These are phyloP conservation scores for Posidonia oceanica DNA, from an alignment of 116 monocot genomes.

Conservation along the genomic window DNA sequence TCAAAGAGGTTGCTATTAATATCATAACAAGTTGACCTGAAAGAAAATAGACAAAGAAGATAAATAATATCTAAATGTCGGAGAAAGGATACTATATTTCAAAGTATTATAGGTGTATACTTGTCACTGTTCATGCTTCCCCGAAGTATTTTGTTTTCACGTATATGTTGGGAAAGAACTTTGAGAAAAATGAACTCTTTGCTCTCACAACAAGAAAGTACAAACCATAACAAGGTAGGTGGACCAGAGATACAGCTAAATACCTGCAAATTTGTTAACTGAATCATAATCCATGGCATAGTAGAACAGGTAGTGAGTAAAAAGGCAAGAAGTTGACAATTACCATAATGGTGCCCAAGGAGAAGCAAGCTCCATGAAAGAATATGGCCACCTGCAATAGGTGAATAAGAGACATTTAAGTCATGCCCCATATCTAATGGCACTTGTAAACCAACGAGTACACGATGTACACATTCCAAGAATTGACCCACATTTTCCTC, in stretches of 20 bases:
- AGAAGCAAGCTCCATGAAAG: constrained; percentile 7
- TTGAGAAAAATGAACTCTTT: constrained; percentile 39
- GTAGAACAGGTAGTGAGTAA: neutral
- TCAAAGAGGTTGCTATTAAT: no score
- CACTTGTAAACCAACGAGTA: neutral
- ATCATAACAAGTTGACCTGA: no score
- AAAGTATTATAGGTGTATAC: no score
- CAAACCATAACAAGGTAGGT: constrained; percentile 58
- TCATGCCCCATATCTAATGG: neutral
- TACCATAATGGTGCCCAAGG: constrained; percentile 13
- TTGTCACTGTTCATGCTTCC: no score
- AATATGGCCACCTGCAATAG: constrained; percentile 10
- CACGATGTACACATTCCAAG: no score
- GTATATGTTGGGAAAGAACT: constrained; percentile 38
- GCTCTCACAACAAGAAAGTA: constrained; percentile 47
- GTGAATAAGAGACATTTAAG: neutral
- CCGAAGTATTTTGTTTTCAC: neutral
- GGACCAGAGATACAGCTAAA: constrained; percentile 54
- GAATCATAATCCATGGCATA: neutral
- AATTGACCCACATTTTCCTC: no score
- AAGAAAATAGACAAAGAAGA: no score
- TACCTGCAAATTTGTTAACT: constrained; percentile 35
- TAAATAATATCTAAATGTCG: no score
- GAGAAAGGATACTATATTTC: no score
- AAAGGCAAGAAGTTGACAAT: neutral